A percentile compares a stretch with the other conserved stretches of the same genome.
These are phyloP conservation scores for Alternaria alternata DNA, from an alignment of 2,329 filamentous ascomycete genomes.

Conservation along the genomic window DNA sequence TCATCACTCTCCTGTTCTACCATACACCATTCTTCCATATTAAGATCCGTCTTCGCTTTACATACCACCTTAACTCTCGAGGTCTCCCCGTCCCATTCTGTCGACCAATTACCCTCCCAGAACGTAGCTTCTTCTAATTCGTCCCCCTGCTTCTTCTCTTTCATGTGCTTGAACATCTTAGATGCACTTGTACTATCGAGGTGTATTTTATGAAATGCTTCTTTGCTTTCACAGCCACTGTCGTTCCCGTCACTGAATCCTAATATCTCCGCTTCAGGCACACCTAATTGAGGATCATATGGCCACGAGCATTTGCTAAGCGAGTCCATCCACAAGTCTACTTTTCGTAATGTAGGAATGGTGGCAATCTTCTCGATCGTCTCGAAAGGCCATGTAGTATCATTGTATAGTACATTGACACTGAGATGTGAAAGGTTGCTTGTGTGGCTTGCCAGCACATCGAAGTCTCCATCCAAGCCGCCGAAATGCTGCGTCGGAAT, in stretches of 20 bases:
- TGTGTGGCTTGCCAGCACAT: constrained; percentile 8
- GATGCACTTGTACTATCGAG: constrained; percentile 13
- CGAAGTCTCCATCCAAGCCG: background rate
- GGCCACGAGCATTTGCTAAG: background rate
- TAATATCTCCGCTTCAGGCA: background rate
- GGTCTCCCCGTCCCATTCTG: constrained; percentile 3
- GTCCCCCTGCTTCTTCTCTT: constrained; percentile 8
- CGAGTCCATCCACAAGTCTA: constrained; percentile 21
- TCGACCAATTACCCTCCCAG: constrained; percentile 19
- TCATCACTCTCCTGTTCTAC: constrained; percentile 1
- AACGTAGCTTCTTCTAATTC: constrained; percentile 15
- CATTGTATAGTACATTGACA: constrained; percentile 23
- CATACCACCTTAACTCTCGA: constrained; percentile 16
- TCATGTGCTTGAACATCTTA: constrained; percentile 21
- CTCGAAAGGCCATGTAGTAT: constrained; percentile 21
- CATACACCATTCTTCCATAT: constrained; percentile 3
- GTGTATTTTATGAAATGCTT: constrained; percentile 14
- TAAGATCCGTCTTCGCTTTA: background rate
- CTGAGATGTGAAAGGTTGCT: constrained; percentile 19
- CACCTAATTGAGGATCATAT: background rate
- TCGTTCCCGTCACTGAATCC: constrained; percentile 3
- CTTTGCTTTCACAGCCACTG: constrained; percentile 2
- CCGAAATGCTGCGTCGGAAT: background rate
- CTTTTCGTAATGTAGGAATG: constrained; percentile 12
- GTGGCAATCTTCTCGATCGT: constrained; percentile 10